These are phyloP conservation scores for Cryptococcus maquisensis DNA, from an alignment of 1,284 basidiomycete genomes.

Conservation along the genomic window DNA sequence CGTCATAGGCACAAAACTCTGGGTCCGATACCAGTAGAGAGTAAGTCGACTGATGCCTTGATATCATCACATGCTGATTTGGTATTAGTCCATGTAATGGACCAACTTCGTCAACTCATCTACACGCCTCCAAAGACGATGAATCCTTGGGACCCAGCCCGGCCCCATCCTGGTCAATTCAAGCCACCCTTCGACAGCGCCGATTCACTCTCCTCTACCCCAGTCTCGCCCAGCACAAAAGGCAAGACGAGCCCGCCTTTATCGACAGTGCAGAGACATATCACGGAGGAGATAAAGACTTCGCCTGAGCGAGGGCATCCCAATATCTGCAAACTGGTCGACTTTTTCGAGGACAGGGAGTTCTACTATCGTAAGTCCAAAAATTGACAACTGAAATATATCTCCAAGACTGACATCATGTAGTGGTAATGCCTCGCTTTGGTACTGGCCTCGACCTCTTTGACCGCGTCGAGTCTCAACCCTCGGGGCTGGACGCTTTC, in stretches of 20 bases:
- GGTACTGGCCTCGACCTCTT: conserved; percentile 71
- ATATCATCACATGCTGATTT: conserved; percentile 2
- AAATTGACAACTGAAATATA: too few species aligned
- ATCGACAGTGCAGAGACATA: conserved; percentile 32
- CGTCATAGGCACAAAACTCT: conserved; percentile 68
- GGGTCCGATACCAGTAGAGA: conserved; percentile 97
- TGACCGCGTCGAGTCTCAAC: conserved; percentile 86
- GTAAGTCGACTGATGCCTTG: conserved; percentile 21
- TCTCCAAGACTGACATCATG: neutral
- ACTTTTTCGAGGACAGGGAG: conserved; percentile 96
- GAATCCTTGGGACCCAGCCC: conserved; percentile 68
- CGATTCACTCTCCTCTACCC: neutral
- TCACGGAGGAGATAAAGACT: conserved; percentile 37
- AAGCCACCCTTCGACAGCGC: neutral
- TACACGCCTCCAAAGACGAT: conserved; percentile 63
- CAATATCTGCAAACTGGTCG: conserved; percentile 76
- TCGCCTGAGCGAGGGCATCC: conserved; percentile 44
- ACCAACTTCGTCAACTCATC: conserved; percentile 70
- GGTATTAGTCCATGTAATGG: conserved; percentile 80
- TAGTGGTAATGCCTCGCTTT: conserved; percentile 53
- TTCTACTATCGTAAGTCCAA: conserved; percentile 84
- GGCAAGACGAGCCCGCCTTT: conserved; percentile 10
- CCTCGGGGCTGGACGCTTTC: conserved; percentile 72
- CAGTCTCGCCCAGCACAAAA: conserved; percentile 19
- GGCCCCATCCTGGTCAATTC: conserved; percentile 12